Percentiles rank a stretch among this genome's conserved stretches.
phyloP scores from a whole-genome alignment of 495 filamentous ascomycete species.

The Xylaria scruposa region DNA sequence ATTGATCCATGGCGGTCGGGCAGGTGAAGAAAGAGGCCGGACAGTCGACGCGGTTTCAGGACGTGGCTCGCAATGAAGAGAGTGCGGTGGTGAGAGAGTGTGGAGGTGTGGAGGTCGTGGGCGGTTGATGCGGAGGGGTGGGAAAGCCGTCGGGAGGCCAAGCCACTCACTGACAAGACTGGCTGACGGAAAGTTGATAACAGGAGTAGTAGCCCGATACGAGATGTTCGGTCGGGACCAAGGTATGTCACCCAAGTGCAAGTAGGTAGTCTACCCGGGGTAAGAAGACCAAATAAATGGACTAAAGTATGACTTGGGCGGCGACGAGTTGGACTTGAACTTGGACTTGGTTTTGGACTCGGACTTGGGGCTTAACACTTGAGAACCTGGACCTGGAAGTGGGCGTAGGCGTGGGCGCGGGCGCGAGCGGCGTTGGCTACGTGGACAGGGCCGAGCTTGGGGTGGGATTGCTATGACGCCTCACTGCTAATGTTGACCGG shows the following conservation, averaged over 20 bases:
- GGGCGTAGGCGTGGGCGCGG: not conserved
- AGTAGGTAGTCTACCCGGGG: not conserved
- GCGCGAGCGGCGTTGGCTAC: constrained; percentile 16
- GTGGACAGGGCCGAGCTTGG: constrained; percentile 25
- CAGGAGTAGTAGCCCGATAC: constrained; percentile 1
- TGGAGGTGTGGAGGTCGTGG: constrained; percentile 22
- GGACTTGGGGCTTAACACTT: not conserved
- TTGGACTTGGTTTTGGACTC: not conserved
- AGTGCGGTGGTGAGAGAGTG: constrained; percentile 16
- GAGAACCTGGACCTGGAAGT: constrained; percentile 11
- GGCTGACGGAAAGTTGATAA: not conserved
- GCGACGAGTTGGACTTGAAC: not conserved
- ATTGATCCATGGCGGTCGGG: constrained; percentile 62
- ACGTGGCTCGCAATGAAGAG: constrained; percentile 18
- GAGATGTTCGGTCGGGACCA: constrained; percentile 15
- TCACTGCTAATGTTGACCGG: not conserved
- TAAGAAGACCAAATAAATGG: not conserved
- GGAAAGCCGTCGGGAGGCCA: constrained; percentile 23
- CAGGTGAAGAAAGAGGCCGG: constrained; percentile 7
- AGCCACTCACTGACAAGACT: constrained; percentile 14
- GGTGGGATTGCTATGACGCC: constrained; percentile 23
- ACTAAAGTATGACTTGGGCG: not conserved
- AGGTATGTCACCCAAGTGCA: not conserved
- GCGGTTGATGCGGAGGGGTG: constrained; percentile 25
- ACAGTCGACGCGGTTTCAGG: constrained; percentile 21